phyloP scores from a whole-genome alignment of 257 asterid genomes.

The Rubia yunnanensis region DNA sequence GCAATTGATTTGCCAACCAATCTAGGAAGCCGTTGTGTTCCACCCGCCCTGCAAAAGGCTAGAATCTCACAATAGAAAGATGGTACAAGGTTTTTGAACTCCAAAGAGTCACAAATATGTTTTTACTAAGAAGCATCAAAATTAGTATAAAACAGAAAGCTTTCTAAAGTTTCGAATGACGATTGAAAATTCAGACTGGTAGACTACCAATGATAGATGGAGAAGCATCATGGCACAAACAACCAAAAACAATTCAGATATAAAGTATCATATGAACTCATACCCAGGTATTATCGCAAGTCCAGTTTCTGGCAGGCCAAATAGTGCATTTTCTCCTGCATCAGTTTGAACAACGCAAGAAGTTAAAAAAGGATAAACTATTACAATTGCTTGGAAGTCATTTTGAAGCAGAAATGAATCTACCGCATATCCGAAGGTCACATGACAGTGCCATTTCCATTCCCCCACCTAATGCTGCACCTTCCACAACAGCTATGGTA shows the following conservation, averaged over 20 bases:
- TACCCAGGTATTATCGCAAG: conserved; percentile 98
- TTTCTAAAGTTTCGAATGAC: neutral
- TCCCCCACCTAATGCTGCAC: conserved; percentile 92
- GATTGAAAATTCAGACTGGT: neutral
- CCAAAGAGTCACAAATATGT: neutral
- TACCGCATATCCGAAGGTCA: conserved; percentile 93
- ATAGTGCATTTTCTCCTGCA: conserved; percentile 72
- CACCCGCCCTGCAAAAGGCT: conserved; percentile 73
- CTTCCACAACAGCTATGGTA: conserved; percentile 88
- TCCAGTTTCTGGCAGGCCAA: conserved; percentile 94
- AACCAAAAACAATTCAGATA: neutral
- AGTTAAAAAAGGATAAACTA: conserved; percentile 12
- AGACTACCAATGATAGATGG: neutral
- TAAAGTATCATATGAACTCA: conserved; percentile 5
- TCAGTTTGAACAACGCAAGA: conserved; percentile 9
- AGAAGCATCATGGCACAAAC: neutral
- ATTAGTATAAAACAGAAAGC: neutral
- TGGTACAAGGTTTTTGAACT: conserved; percentile 3
- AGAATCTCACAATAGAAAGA: conserved; percentile 15
- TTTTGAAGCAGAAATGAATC: conserved; percentile 11
- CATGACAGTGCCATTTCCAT: conserved; percentile 93
- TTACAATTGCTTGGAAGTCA: neutral
- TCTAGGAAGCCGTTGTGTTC: conserved; percentile 94
- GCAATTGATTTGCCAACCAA: conserved; percentile 80
- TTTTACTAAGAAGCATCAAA: neutral